A percentile compares a stretch with the other conserved stretches of the same genome.
These are phyloP conservation scores for Trametes pubescens DNA, from an alignment of 1,284 basidiomycete genomes.

Conservation along the genomic window DNA sequence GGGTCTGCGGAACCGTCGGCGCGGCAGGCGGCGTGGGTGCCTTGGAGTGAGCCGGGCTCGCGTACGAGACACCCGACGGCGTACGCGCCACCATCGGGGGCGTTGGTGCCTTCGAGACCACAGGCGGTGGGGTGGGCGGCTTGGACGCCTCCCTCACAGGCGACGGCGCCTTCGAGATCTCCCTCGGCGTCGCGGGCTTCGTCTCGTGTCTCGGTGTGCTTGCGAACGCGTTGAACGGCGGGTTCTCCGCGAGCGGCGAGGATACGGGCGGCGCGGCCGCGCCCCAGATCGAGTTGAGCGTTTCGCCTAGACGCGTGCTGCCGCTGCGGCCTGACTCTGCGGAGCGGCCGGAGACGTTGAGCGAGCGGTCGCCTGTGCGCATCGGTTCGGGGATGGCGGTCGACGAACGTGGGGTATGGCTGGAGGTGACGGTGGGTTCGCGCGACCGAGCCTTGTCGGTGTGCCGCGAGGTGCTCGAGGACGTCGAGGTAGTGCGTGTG, in stretches of 20 bases:
- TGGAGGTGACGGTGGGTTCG: slow-evolving; percentile 26
- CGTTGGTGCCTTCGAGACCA: slow-evolving; percentile 24
- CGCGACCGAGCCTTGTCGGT: slow-evolving; percentile 41
- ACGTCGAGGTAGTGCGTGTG: slow-evolving; percentile 31
- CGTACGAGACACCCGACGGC: slow-evolving; percentile 32
- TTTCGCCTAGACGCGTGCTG: slow-evolving; percentile 41
- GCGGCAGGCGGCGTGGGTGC: slow-evolving; percentile 24
- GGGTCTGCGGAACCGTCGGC: slow-evolving; percentile 25
- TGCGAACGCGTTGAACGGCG: slow-evolving; percentile 33
- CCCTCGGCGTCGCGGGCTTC: slow-evolving; percentile 36
- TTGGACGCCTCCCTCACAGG: slow-evolving; percentile 31
- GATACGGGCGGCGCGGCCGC: slow-evolving; percentile 31
- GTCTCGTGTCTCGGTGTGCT: slow-evolving; percentile 30
- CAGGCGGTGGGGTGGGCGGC: slow-evolving; percentile 26
- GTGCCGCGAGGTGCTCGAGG: slow-evolving; percentile 19
- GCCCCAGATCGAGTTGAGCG: slow-evolving; percentile 46
- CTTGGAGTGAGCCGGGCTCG: slow-evolving; percentile 21
- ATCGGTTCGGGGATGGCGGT: slow-evolving; percentile 30
- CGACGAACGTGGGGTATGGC: slow-evolving; percentile 27
- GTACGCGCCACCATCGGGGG: slow-evolving; percentile 19
- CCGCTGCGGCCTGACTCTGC: slow-evolving; percentile 44
- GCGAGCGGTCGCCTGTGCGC: slow-evolving; percentile 36
- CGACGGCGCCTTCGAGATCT: slow-evolving; percentile 23
- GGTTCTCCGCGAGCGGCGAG: slow-evolving; percentile 30
- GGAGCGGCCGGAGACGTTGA: slow-evolving; percentile 41